Evolutionary conservation across 176 grass and related monocot genomes (phyloP).

Genomic region (barley (Hordeum vulgare)): MorexV3_pseudomolecules_assembly NC_058522.1:9288353-9288852

Average conservation of each 20-base stretch:
- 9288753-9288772: slow-evolving; percentile 22
- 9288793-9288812: background rate
- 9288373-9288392: background rate
- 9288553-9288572: background rate
- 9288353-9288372: slow-evolving; percentile 32
- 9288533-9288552: background rate
- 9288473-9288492: background rate
- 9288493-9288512: slow-evolving; percentile 1
- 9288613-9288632: slow-evolving; percentile 24
- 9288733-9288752: slow-evolving; percentile 30
- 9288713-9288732: slow-evolving; percentile 28
- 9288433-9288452: background rate
- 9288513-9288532: slow-evolving; percentile 15
- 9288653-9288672: background rate
- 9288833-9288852: background rate
- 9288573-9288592: slow-evolving; percentile 15
- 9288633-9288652: background rate
- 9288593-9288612: slow-evolving; percentile 3
- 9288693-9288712: slow-evolving; percentile 7
- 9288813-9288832: background rate
- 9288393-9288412: slow-evolving; percentile 16
- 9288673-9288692: background rate
- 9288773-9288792: background rate
- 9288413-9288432: background rate
- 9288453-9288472: slow-evolving; percentile 10